Evolutionary conservation across 768 basidiomycete genomes (phyloP), one percentile per base, ranked within the genome.

Genomic region (Artomyces pyxidatus): DNA sequence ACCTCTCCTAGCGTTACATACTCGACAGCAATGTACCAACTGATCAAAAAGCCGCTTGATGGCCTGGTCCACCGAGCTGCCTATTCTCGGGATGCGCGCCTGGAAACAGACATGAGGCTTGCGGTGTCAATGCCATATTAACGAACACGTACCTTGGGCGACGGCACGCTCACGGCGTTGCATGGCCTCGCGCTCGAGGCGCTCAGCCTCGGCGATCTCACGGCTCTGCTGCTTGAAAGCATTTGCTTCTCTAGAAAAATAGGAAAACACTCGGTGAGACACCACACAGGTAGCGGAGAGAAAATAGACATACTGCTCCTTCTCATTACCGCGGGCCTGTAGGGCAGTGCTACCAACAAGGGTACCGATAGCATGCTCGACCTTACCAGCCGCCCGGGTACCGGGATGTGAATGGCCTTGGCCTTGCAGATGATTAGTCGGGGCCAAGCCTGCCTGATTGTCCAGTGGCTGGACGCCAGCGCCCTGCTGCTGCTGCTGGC

Each of bases 181-280:
- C 32, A 67, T 32, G 9, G 77, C 78, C 55, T 78, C 76, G 4
- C 63, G 62, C 59, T 80, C 78, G 6, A 79, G 65, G 11, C 73
- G 69, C 59, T 79, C 75, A 16, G 78, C 78, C 57, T 78, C 74
- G 3, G 70, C 65, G 17, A 80, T 63, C 56, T 79, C 78, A 6
- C 61, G 59, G 23, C 70, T 67, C 59, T 80, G 77, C 9, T 68
- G 46, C 50, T 73, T 73, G 32, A 71, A 51, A 0, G 70, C 61
- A 23, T 71, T 65, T 0, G 76, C 77, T 61, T 77, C 75, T 44
- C 47, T 48, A 14, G 22, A 12, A 27, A 30, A 45, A 29, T 16
- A 27, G 17, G n/a, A n/a, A n/a, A n/a, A n/a, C n/a, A n/a, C n/a
- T n/a, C n/a, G n/a, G n/a, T n/a, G n/a, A n/a, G n/a, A n/a, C n/a